phyloP scores from a whole-genome alignment of 768 basidiomycete genomes.

The Pisolithus albus region DNA sequence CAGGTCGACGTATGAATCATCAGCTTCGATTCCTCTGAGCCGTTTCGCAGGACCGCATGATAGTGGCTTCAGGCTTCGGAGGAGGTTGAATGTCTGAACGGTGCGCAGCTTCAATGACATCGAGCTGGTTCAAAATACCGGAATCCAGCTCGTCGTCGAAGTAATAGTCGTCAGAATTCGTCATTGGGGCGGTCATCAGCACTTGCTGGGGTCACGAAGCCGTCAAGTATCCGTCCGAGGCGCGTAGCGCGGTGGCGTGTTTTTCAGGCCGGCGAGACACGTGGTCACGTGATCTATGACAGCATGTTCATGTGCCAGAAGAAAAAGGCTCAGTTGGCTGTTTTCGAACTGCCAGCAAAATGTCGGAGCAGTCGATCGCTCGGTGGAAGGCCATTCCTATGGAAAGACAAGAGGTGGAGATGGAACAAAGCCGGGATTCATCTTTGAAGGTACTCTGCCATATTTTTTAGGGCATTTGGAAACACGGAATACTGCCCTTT shows the following conservation, averaged over 20 bases:
- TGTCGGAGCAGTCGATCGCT: conserved; percentile 61
- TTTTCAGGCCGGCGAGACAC: neutral
- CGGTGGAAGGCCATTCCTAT: conserved; percentile 70
- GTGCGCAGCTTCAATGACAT: conserved; percentile 64
- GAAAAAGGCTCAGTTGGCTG: neutral
- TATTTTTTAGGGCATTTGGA: conserved; percentile 37
- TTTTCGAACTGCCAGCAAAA: conserved; percentile 27
- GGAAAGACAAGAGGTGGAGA: conserved; percentile 27
- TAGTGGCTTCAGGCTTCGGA: conserved; percentile 6
- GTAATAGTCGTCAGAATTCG: conserved; percentile 76
- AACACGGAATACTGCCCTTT: conserved; percentile 51
- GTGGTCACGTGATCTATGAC: conserved; percentile 11
- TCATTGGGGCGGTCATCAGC: conserved; percentile 18
- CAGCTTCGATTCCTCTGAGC: conserved; percentile 22
- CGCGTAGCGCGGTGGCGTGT: neutral
- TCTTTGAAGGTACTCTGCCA: conserved; percentile 62
- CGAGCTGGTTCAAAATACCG: conserved; percentile 52
- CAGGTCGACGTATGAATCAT: conserved; percentile 45
- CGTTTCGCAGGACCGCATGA: conserved; percentile 10
- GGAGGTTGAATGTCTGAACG: conserved; percentile 12
- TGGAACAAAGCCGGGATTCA: conserved; percentile 16
- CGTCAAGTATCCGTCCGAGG: neutral
- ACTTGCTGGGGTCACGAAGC: no score
- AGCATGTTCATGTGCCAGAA: neutral
- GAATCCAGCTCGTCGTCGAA: conserved; percentile 64